Base-by-base conservation (phyloP, 345 rosid genomes). In the Salix udensis region DNA sequence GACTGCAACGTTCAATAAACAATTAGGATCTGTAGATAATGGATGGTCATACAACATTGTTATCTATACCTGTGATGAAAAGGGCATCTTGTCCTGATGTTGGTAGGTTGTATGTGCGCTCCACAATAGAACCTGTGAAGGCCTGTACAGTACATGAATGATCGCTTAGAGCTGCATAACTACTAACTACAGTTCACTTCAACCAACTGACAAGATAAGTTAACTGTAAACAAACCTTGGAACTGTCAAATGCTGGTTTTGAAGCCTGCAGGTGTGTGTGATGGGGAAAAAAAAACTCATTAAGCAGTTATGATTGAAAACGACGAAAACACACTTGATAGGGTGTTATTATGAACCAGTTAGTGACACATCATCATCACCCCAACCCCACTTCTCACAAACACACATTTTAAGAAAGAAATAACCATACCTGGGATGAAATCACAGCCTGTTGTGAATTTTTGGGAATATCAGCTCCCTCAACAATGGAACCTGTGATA, bases 71-170 rank as follows among this genome's bases (percentile, higher is more conserved):
- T 88, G 87, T 34, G 86, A 80, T 68, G 88, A 76, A 76, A 78
- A 26, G 6, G 6, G 52, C 65, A 39, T 75, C 67, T 70, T 77
- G 74, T 71, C 76, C 81, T 6, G 4, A 74, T 52, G 83, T 75
- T 48, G 75, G 84, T 74, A 83, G 52, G 76, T 73, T 79, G n/a
- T 75, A 66, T 19, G 85, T 5, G 40, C 68, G 97, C 83, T 92
- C 98, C 71, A 94, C 82, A 24, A 92, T 84, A 5, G 89, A 88
- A 62, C 97, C 97, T 11, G 90, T 86, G 79, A 94, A 90, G 58
- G 97, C 97, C 97, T 94, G 85, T 78, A 75, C 16, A 67, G 68
- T 21, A 0, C 26, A 50, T 53, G 5, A 19, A 65, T 19, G 37
- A 24, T 68, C 2, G n/a, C 16, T 44, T 23, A 39, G 68, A 65